Evolutionary conservation across 1,139 yeast species (phyloP).

Genomic region (Schizosaccharomyces versatilis): DNA sequence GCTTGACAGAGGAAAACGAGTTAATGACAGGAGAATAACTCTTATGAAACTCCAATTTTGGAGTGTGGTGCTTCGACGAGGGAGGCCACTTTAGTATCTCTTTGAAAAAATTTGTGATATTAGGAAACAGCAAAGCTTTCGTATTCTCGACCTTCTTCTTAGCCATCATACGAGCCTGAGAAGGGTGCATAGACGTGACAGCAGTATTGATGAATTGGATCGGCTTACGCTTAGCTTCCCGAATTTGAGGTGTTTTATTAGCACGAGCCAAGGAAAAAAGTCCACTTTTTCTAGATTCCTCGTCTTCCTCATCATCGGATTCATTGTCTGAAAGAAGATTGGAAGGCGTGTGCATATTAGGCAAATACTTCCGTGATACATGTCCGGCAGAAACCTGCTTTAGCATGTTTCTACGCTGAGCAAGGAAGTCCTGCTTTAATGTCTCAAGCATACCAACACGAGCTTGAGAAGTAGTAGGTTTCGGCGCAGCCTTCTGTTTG

Average conservation of each 20-base stretch:
- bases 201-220: not conserved
- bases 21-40: not conserved
- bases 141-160: not conserved
- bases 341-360: not conserved
- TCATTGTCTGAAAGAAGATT: not conserved
- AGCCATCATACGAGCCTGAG: not conserved
- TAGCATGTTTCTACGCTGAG: not conserved
- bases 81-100: not conserved
- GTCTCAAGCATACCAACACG: not conserved
- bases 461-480: not conserved
- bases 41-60: not conserved
- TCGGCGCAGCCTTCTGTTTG: not conserved
- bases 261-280: conserved; percentile 6
- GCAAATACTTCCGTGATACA: not conserved
- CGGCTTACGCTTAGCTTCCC: not conserved
- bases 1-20: conserved; percentile 23
- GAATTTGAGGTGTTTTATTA: conserved; percentile 4
- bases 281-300: conserved; percentile 5
- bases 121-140: not conserved
- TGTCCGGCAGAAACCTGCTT: too few relatives aligned
- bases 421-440: not conserved
- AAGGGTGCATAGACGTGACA: not conserved
- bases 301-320: not conserved
- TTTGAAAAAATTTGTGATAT: not conserved
- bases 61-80: not conserved